Evolutionary conservation across 2,329 filamentous ascomycete genomes (phyloP), one percentile per base, ranked within the genome.

Genomic region (Fusarium denticulatum): DNA sequence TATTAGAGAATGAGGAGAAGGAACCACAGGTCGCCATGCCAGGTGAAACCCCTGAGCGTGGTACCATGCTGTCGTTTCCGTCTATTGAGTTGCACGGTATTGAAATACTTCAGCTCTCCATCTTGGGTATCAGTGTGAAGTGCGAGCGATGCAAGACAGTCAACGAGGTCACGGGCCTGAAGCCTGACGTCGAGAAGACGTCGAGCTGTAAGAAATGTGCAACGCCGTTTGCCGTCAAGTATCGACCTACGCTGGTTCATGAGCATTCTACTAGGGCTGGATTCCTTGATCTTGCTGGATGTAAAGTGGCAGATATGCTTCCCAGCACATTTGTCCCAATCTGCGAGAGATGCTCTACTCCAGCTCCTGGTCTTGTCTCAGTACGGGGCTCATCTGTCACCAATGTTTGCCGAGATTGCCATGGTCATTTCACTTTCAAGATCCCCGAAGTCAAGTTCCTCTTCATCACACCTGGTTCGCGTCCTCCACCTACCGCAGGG

Each of bases 251-350:
- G 78, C 82, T 94, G 64, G 89, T 96, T 70, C 94, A 96, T 81
- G 85, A 88, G 59, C 88, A 91, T 82, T 94, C 93, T 8, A 87
- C 88, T n/a, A 86, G 93, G 65, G 93, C 93, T 18, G 94, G 94
- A 9, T 95, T 95, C 80, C 82, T 97, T 65, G 93, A 96, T 80
- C 82, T 94, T 15, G 88, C 92, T 32, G 93, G 93, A 22, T 95
- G 93, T 82, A 91, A 90, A 11, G 88, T 94, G 14, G 86, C 90
- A 50, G 94, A 96, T 79, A 89, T 96, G 86, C 88, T 96, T 16
- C 92, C 93, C 60, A 95, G 93, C 81, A 91, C 90, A 45, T 96
- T 97, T 83, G 83, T 93, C 36, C 94, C 94, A 22, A 95, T 93
- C 1, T 97, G 94, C 80, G 87, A 89, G 3, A 87, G 89, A 77